Percentiles rank a stretch among this genome's conserved stretches.
Evolutionary conservation across 306 rosid genomes (phyloP).

Genomic region (Acacia melanoxylon): DNA sequence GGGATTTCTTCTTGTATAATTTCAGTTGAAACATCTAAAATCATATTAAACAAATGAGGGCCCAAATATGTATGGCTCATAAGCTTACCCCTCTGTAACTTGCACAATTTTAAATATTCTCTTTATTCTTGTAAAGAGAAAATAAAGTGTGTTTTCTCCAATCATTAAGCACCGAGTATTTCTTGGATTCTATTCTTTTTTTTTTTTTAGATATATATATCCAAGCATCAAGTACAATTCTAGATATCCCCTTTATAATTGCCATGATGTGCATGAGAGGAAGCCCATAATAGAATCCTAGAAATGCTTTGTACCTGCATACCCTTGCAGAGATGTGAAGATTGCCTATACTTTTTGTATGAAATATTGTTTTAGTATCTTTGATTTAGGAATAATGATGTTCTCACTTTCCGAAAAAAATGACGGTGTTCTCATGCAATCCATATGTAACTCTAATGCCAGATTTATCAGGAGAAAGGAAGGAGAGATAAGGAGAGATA

Average conservation of each 20-base stretch:
- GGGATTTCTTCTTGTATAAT: too few relatives aligned
- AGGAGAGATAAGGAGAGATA: conserved; percentile 79
- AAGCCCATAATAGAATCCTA: background rate
- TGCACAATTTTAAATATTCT: too few relatives aligned
- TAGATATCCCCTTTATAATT: background rate
- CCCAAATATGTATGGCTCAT: too few relatives aligned
- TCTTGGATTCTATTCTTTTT: background rate
- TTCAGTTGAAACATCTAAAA: too few relatives aligned
- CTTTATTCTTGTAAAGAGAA: too few relatives aligned
- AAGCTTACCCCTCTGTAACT: too few relatives aligned
- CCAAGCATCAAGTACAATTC: too few relatives aligned
- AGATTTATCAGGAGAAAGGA: conserved; percentile 81
- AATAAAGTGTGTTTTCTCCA: too few relatives aligned
- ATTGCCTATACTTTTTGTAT: background rate
- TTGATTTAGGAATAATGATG: background rate
- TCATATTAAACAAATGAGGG: too few relatives aligned
- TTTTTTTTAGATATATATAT: too few relatives aligned
- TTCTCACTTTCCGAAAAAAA: background rate
- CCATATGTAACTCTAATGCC: conserved; percentile 27
- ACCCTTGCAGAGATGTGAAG: background rate
- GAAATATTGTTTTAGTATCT: background rate
- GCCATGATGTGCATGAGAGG: background rate
- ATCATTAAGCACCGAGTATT: background rate
- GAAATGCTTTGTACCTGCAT: background rate
- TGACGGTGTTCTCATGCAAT: background rate